Percentiles rank a stretch among this genome's conserved stretches.
phyloP scores from a whole-genome alignment of 2,329 filamentous ascomycete species.

The Ilyonectria sp. region DNA sequence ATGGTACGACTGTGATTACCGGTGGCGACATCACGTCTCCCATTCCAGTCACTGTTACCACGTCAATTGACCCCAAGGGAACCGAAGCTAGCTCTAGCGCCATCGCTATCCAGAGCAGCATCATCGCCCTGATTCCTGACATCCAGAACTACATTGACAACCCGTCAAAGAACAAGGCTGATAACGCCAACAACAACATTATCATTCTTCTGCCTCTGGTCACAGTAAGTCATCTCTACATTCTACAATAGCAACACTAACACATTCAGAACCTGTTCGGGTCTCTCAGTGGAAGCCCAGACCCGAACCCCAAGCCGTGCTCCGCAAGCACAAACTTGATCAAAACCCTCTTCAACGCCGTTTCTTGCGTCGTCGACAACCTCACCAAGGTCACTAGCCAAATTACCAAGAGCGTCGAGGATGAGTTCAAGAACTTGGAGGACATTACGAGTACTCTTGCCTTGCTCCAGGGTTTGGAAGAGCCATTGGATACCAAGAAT shows the following conservation, averaged over 20 bases:
- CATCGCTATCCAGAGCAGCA: not conserved
- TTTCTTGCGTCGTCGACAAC: not conserved
- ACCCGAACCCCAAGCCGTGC: constrained; percentile 2
- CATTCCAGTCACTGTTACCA: not conserved
- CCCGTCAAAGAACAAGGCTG: constrained; percentile 2
- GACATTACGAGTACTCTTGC: not conserved
- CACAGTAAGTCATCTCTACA: not conserved
- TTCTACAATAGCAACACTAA: not conserved
- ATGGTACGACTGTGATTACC: not conserved
- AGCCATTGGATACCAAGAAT: not conserved
- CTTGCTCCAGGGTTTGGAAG: not conserved
- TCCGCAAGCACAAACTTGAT: constrained; percentile 5
- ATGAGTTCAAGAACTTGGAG: not conserved
- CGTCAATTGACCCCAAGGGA: constrained; percentile 3
- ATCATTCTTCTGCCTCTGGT: not conserved
- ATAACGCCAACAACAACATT: constrained; percentile 2
- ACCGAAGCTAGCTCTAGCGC: not conserved
- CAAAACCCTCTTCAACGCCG: constrained; percentile 2
- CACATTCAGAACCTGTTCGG: not conserved
- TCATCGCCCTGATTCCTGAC: not conserved
- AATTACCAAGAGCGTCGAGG: not conserved
- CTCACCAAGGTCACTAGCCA: not conserved
- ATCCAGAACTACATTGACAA: constrained; percentile 6
- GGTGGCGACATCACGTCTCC: not conserved
- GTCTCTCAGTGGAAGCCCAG: not conserved